Evolutionary conservation across 73 alveolate genomes (phyloP), one percentile per base, ranked within the genome.

Genomic region (Paramecium octaurelia): DNA sequence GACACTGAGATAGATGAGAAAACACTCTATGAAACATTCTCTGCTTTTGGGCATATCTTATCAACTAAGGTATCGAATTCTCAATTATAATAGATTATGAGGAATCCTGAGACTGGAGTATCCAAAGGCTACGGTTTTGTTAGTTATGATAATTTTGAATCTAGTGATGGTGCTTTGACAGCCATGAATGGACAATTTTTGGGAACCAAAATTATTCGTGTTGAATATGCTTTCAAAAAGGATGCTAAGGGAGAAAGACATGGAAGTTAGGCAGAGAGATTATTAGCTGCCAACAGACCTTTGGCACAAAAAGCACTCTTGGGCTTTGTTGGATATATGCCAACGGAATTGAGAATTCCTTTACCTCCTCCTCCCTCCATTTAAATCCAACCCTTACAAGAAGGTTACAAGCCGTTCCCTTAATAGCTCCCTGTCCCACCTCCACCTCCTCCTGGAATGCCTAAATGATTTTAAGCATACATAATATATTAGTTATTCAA

Each of bases 1-100:
- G 99, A 98, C 93, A 98, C 97, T 10, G 99, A 98, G 88, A 99
- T 98, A 6, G 99, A 98, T 92, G 99, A 99, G 95, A 99, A 98
- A 96, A 94, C 95, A 93, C 98, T 99, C 36, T 98, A 97, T 80
- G 99, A 98, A 92, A 99, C 99, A 87, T 99, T 99, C 94, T 96
- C 99, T 4, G 95, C 98, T 71, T 99, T 99, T 95, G 99, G 99
- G 21, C 97, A 95, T 76, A 98, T 98, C 34, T 94, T 94, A 8
- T 92, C 97, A 11, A 97, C 98, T 20, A 96, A 96, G 27, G 84
- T 64, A 64, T 64, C 27, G 46, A 54, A 54, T 54, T 7, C 9
- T 18, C 12, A 4, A 64, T 64, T 34, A 29, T 64, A 6, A 24
- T 64, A 64, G 95, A 94, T 97, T 59, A 97, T 97, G 98, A 92